phyloP scores from a whole-genome alignment of 2,329 filamentous ascomycete species.

The Neodidymelliopsis sp. region DNA sequence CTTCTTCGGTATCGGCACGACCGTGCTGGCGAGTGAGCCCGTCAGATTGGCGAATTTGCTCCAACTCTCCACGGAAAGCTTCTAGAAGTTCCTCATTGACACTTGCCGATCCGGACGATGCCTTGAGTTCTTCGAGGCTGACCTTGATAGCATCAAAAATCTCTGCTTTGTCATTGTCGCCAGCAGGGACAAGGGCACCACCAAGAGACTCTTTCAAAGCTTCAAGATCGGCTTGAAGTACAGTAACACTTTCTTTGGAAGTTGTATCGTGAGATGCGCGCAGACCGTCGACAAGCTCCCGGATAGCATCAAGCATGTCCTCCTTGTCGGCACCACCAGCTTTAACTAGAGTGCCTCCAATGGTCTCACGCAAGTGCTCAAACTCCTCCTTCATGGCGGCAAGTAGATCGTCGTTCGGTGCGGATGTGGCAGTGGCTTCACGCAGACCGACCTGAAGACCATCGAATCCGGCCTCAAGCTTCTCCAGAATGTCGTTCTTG shows the following conservation, averaged over 20 bases:
- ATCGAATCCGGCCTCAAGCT: constrained; percentile 62
- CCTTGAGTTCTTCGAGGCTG: constrained; percentile 50
- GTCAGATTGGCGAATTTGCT: constrained; percentile 55
- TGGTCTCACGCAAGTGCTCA: constrained; percentile 65
- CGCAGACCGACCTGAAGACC: constrained; percentile 55
- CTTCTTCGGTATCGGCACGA: constrained; percentile 56
- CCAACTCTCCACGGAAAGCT: constrained; percentile 59
- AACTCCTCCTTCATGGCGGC: constrained; percentile 66
- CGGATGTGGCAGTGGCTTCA: constrained; percentile 34
- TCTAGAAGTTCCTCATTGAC: constrained; percentile 61
- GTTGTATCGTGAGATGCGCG: constrained; percentile 51
- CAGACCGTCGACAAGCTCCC: constrained; percentile 54
- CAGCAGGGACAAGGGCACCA: constrained; percentile 51
- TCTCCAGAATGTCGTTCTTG: constrained; percentile 69
- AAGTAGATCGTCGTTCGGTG: constrained; percentile 55
- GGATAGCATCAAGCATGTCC: constrained; percentile 75
- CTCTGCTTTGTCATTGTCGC: constrained; percentile 50
- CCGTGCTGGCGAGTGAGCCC: constrained; percentile 51
- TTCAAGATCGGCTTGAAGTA: constrained; percentile 54
- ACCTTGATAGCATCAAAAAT: constrained; percentile 50
- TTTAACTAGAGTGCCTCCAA: constrained; percentile 61
- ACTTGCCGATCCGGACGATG: constrained; percentile 34
- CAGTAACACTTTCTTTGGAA: constrained; percentile 52
- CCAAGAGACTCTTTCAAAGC: constrained; percentile 53
- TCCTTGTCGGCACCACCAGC: constrained; percentile 62